Conservation (phyloP, 805 yeast species). For the Grigorovia jiainica region DNA sequence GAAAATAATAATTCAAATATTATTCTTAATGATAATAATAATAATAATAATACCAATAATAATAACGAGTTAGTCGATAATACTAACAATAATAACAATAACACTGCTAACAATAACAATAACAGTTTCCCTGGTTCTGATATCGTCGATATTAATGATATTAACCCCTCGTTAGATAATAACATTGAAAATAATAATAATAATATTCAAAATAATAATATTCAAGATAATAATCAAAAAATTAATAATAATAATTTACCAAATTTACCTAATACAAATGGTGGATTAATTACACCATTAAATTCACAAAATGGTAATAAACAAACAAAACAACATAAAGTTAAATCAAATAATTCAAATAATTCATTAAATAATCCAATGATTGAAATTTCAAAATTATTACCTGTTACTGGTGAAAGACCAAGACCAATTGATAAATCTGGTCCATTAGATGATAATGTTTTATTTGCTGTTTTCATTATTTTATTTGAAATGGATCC, state of each 20-base stretch:
- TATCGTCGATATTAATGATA: slow-evolving; percentile 13
- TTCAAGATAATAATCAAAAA: no score
- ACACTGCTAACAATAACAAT: slow-evolving; percentile 4
- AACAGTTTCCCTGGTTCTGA: slow-evolving; percentile 10
- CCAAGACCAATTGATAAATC: slow-evolving; percentile 62
- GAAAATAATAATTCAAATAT: slow-evolving; percentile 2
- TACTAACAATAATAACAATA: slow-evolving; percentile 1
- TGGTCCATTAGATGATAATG: slow-evolving; percentile 52
- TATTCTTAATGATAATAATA: slow-evolving; percentile 1
- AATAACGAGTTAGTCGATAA: slow-evolving; percentile 6
- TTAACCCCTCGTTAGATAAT: slow-evolving; percentile 9
- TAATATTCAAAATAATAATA: slow-evolving; percentile 3
- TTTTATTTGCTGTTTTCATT: slow-evolving; percentile 62
- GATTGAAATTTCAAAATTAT: slow-evolving; percentile 52
- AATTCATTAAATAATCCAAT: slow-evolving; percentile 10
- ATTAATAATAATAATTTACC: background rate
- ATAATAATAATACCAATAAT: background rate
- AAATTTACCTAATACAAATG: background rate
- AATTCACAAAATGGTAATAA: background rate
- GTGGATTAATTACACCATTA: background rate
- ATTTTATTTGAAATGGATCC: slow-evolving; percentile 62
- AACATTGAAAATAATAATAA: slow-evolving; percentile 1
- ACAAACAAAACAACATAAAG: background rate
- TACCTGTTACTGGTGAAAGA: slow-evolving; percentile 70
- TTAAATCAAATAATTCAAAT: background rate